phyloP scores from a whole-genome alignment of 2,329 filamentous ascomycete genomes.

The Sclerotinia glacialis region DNA sequence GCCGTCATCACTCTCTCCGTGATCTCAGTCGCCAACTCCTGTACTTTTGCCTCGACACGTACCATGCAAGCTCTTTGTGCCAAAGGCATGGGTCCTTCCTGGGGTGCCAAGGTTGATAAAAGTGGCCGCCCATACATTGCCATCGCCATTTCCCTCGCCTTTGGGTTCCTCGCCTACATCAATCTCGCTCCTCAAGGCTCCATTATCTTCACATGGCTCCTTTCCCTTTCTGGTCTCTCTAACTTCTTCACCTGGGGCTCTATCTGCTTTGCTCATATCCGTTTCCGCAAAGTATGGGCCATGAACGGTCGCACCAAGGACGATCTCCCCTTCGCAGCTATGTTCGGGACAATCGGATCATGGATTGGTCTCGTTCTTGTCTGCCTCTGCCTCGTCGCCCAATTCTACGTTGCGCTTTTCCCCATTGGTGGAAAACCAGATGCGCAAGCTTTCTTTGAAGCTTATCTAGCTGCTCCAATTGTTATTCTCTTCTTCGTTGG shows the following conservation, averaged over 20 bases:
- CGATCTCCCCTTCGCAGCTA: slow-evolving; percentile 49
- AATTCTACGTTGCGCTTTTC: slow-evolving; percentile 44
- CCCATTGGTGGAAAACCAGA: slow-evolving; percentile 50
- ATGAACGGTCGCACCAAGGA: slow-evolving; percentile 53
- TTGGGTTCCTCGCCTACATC: slow-evolving; percentile 60
- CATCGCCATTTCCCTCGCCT: slow-evolving; percentile 48
- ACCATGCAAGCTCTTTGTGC: slow-evolving; percentile 88
- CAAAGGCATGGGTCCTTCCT: slow-evolving; percentile 73
- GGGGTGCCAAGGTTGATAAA: slow-evolving; percentile 78
- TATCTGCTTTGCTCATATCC: slow-evolving; percentile 63
- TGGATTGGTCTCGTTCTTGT: slow-evolving; percentile 67
- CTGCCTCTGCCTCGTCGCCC: slow-evolving; percentile 62
- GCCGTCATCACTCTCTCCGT: slow-evolving; percentile 87
- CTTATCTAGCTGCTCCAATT: slow-evolving; percentile 57
- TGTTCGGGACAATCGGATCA: slow-evolving; percentile 62
- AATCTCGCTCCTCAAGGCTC: slow-evolving; percentile 56
- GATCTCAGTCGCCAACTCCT: slow-evolving; percentile 85
- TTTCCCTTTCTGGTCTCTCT: slow-evolving; percentile 69
- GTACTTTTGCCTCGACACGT: slow-evolving; percentile 86
- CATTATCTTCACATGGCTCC: slow-evolving; percentile 67
- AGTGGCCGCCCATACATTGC: slow-evolving; percentile 68
- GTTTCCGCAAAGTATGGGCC: slow-evolving; percentile 62
- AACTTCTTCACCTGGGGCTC: slow-evolving; percentile 75
- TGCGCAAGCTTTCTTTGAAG: slow-evolving; percentile 41
- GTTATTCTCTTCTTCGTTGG: slow-evolving; percentile 57